These are phyloP conservation scores for Mycena capillaripes DNA, from an alignment of 768 basidiomycete genomes.

Conservation along the genomic window DNA sequence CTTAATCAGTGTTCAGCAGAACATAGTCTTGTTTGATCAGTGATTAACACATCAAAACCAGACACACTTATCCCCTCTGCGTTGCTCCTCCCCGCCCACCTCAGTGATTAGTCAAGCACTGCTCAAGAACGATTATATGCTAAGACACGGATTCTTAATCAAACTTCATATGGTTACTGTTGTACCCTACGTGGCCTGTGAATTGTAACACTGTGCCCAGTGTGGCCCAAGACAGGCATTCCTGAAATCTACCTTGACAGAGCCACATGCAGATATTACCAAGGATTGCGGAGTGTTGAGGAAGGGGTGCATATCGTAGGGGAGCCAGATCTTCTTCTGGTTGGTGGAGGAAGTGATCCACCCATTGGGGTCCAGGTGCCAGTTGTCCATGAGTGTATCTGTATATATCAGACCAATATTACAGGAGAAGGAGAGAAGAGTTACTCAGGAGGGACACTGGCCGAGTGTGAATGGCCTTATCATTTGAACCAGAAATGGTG, in stretches of 20 bases:
- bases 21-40: no score
- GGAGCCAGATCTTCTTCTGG: not conserved
- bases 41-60: no score
- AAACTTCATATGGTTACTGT: no score
- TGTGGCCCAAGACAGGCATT: not conserved
- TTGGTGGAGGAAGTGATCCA: not conserved
- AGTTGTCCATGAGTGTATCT: not conserved
- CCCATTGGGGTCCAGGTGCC: not conserved
- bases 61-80: no score
- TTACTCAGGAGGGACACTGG: not conserved
- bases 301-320: not conserved
- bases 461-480: not conserved
- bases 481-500: not conserved
- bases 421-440: not conserved
- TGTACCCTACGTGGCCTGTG: no score
- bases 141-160: no score
- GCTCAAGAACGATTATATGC: no score
- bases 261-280: not conserved
- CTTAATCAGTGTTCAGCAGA: no score
- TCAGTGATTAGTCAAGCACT: no score
- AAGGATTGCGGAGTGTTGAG: not conserved
- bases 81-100: no score
- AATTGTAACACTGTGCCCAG: slow-evolving; percentile 6
- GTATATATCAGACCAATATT: not conserved
- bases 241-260: not conserved